Evolutionary conservation across 1,284 basidiomycete species (phyloP).

Genomic region (Leccinum subspadiceum): DNA sequence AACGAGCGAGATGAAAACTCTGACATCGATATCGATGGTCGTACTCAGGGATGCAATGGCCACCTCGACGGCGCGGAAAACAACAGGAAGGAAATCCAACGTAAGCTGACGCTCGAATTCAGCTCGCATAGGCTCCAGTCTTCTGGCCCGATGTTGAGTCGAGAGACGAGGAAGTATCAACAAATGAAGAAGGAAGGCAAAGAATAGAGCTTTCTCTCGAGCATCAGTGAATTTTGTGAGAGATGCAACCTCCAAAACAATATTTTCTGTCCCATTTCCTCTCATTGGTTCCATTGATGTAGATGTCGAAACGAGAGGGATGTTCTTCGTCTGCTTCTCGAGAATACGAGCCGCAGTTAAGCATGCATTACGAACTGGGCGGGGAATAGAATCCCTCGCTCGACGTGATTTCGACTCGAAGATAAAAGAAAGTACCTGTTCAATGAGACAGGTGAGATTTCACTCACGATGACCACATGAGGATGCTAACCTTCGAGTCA

Average conservation of each 20-base stretch:
- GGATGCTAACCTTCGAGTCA: slow-evolving; percentile 54
- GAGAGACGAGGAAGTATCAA: slow-evolving; percentile 42
- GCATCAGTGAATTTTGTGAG: neutral
- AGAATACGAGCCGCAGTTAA: slow-evolving; percentile 10
- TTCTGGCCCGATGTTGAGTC: slow-evolving; percentile 44
- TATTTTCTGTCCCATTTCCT: slow-evolving; percentile 3
- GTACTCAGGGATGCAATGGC: slow-evolving; percentile 22
- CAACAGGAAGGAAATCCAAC: slow-evolving; percentile 38
- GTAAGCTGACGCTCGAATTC: slow-evolving; percentile 33
- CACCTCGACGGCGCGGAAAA: slow-evolving; percentile 34
- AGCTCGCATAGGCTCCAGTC: slow-evolving; percentile 28
- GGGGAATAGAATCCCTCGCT: slow-evolving; percentile 5
- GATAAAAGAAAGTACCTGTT: slow-evolving; percentile 47
- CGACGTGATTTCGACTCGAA: slow-evolving; percentile 38
- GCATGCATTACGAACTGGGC: slow-evolving; percentile 8
- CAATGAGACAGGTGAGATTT: neutral
- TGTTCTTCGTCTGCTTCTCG: neutral
- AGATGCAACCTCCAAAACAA: slow-evolving; percentile 13
- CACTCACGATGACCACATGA: neutral
- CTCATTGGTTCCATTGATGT: neutral
- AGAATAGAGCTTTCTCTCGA: slow-evolving; percentile 28
- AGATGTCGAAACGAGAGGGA: neutral
- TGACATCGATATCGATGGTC: slow-evolving; percentile 49
- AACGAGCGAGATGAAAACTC: slow-evolving; percentile 47
- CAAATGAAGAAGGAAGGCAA: slow-evolving; percentile 42